Base-by-base conservation (phyloP, 2,329 filamentous ascomycete species). In the Neofusicoccum sp. region DNA sequence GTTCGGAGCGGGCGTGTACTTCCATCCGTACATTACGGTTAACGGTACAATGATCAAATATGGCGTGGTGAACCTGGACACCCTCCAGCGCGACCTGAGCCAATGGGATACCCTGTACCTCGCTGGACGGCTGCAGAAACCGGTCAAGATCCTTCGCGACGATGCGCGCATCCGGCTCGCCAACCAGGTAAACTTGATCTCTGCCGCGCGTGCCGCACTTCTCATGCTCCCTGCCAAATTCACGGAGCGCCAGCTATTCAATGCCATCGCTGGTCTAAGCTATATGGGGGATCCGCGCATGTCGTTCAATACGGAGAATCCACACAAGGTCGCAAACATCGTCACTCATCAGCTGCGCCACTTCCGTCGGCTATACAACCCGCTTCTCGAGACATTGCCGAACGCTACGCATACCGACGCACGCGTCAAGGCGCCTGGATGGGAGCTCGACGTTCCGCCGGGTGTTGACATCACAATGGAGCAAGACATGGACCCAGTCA, bases 21-120 rank as follows among this genome's bases (percentile, higher is more conserved):
- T 97, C 79, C 96, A 99, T 69, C 93, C 95, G 0, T 97, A 93
- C 73, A 86, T 99, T 51, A 93, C 90, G 2, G 88, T 98, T 63
- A 96, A 98, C 69, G 96, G 95, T 41, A 96, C 92, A 63, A 82
- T 98, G 70, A 95, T 99, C 76, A 99, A 99, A 77, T 99, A 99
- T 69, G 95, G 93, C 20, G 95, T 99, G 24, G 96, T 97, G 44
- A 96, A 96, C 69, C 84, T 98, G 65, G 88, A 96, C 70, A 97
- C 93, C 2, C 80, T 99, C 14, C 93, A 91, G 68, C 84, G 82
- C 43, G 95, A 99, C 72, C 83, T 99, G 26, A 89, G 86, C 31
- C 86, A 92, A 62, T 99, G 95, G 95, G 88, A 96, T 64, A 96
- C 91, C 0, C 81, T 99, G 28, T 99, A 99, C 75, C 84, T 99